Conservation (phyloP, 2,329 filamentous ascomycete species). For the Alternaria triticina region DNA sequence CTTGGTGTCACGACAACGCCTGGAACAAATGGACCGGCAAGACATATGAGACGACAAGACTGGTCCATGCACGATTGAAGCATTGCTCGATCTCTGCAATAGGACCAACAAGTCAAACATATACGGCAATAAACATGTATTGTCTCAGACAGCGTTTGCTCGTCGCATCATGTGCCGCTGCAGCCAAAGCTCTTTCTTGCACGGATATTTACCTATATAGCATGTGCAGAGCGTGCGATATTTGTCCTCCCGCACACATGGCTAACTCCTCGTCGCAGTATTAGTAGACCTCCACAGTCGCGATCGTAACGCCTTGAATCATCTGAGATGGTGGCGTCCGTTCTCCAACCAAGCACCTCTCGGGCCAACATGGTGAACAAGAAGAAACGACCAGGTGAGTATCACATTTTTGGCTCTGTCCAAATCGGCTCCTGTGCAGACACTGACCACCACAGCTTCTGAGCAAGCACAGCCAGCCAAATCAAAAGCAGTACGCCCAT, state of each 20-base stretch:
- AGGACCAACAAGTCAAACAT: not conserved
- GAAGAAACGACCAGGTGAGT: not conserved
- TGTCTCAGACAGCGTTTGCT: not conserved
- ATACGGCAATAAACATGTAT: not conserved
- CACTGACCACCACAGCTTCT: not conserved
- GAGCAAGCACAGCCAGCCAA: not conserved
- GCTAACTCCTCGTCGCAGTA: not conserved
- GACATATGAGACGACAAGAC: not conserved
- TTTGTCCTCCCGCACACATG: not conserved
- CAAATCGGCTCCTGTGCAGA: not conserved
- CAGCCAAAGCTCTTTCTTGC: not conserved
- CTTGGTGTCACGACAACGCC: not conserved
- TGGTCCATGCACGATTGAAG: not conserved
- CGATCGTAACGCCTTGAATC: not conserved
- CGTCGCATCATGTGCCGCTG: not conserved
- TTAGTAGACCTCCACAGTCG: not conserved
- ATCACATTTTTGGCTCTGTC: not conserved
- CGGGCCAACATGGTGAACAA: not conserved
- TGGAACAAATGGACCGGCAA: not conserved
- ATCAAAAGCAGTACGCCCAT: not conserved
- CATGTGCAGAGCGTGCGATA: not conserved
- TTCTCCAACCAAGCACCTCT: not conserved
- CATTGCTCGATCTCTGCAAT: not conserved
- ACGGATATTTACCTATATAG: not conserved
- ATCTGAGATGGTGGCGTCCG: not conserved